These are phyloP conservation scores for Chalaropsis ovoidea DNA, from an alignment of 2,329 filamentous ascomycete species.

Conservation along the genomic window DNA sequence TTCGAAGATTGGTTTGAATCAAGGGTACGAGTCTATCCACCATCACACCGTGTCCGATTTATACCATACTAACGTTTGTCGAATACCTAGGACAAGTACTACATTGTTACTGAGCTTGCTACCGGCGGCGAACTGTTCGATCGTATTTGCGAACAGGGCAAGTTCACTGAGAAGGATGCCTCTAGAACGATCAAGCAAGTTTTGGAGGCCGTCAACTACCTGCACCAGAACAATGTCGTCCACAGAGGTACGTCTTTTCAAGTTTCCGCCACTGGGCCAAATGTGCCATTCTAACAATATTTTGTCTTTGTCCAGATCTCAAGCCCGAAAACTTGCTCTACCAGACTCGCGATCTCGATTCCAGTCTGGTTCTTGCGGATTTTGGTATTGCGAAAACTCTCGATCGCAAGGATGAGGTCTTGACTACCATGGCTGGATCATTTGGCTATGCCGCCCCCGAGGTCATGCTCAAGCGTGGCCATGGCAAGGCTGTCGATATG, in stretches of 20 bases:
- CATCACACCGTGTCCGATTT: background rate
- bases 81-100: slow-evolving; percentile 78
- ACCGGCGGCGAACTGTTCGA: slow-evolving; percentile 96
- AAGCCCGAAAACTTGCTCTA: slow-evolving; percentile 98
- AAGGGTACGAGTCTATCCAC: slow-evolving; percentile 50
- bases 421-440: slow-evolving; percentile 97
- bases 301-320: slow-evolving; percentile 69
- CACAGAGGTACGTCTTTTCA: slow-evolving; percentile 59
- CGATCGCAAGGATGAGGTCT: slow-evolving; percentile 76
- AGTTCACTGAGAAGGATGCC: slow-evolving; percentile 96
- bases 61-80: background rate
- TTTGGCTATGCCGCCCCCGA: slow-evolving; percentile 97
- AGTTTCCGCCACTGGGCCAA: background rate
- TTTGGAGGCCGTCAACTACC: slow-evolving; percentile 80
- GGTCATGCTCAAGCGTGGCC: slow-evolving; percentile 94
- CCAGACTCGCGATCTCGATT: slow-evolving; percentile 64
- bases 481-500: slow-evolving; percentile 98
- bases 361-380: slow-evolving; percentile 84
- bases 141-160: slow-evolving; percentile 93
- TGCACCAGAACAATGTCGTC: slow-evolving; percentile 89
- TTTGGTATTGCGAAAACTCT: slow-evolving; percentile 99
- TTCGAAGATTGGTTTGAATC: slow-evolving; percentile 99
- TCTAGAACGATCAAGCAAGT: slow-evolving; percentile 93
- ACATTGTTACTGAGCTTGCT: slow-evolving; percentile 93
- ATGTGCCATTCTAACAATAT: background rate